Conservation (phyloP, 1,284 basidiomycete genomes). For the Athelia psychrophila region DNA sequence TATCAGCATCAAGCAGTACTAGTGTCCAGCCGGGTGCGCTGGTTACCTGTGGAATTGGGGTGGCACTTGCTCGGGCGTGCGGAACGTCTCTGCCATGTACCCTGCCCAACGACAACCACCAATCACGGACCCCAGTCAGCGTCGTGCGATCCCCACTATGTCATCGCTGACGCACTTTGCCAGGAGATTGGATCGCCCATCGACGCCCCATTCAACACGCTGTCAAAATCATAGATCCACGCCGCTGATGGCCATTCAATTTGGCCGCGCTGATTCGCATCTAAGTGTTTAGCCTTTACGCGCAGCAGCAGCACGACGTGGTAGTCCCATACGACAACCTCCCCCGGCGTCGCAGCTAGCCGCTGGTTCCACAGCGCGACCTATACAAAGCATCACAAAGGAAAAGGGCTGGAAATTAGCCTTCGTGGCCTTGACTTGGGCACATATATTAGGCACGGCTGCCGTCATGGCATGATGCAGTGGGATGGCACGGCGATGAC, state of each 20-base stretch:
- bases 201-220: too few relatives aligned
- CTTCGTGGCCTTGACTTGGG: too few relatives aligned
- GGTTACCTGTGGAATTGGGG: conserved; percentile 32
- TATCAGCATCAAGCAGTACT: too few relatives aligned
- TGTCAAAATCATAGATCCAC: conserved; percentile 72
- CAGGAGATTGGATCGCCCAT: conserved; percentile 47
- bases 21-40: too few relatives aligned
- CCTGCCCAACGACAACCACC: conserved; percentile 42
- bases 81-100: conserved; percentile 55
- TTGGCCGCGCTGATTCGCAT: conserved; percentile 2
- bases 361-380: conserved; percentile 67
- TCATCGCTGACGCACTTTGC: conserved; percentile 35
- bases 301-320: conserved; percentile 63
- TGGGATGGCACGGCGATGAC: not conserved
- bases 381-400: conserved; percentile 35
- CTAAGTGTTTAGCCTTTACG: conserved; percentile 13
- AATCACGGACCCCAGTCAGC: conserved; percentile 4
- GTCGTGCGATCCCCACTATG: conserved; percentile 10
- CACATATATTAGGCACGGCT: too few relatives aligned
- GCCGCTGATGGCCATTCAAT: conserved; percentile 10
- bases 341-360: conserved; percentile 28
- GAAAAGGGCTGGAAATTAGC: too few relatives aligned
- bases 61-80: conserved; percentile 24
- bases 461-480: too few relatives aligned
- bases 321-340: conserved; percentile 70